phyloP scores from a whole-genome alignment of 177 flowering plant genomes.

The Vitis hybrid region DNA sequence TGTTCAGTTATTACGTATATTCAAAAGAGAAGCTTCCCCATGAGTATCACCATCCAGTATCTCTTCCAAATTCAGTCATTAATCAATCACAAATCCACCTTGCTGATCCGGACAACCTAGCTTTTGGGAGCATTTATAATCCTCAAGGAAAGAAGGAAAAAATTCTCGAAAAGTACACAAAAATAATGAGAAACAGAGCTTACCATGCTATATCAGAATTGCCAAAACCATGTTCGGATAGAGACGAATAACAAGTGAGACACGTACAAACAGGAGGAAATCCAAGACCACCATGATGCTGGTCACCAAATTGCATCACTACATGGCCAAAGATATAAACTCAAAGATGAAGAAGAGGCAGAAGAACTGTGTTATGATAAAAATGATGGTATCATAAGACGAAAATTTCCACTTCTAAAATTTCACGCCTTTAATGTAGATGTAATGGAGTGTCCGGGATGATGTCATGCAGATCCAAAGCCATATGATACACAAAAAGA shows the following conservation, averaged over 20 bases:
- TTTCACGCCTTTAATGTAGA: background rate
- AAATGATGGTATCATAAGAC: background rate
- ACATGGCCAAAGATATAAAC: background rate
- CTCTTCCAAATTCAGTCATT: background rate
- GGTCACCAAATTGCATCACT: slow-evolving; percentile 2
- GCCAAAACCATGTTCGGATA: slow-evolving; percentile 3
- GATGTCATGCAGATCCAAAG: too few relatives aligned
- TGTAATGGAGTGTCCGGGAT: too few relatives aligned
- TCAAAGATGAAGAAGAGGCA: background rate
- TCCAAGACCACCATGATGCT: slow-evolving; percentile 2
- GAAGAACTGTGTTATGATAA: background rate
- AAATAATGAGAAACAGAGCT: background rate
- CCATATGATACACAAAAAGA: too few relatives aligned
- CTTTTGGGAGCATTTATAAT: background rate
- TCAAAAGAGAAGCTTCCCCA: too few relatives aligned
- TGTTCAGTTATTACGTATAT: too few relatives aligned
- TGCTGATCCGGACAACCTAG: background rate
- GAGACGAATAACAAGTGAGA: background rate
- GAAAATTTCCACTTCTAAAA: background rate
- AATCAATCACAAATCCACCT: background rate
- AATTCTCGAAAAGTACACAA: background rate
- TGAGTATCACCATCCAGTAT: too few relatives aligned
- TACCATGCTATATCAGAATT: slow-evolving; percentile 5
- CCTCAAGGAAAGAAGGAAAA: background rate
- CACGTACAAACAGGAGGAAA: background rate